phyloP scores from a whole-genome alignment of 192 early-diverging fungal genomes.

The Phycomyces blakesleeanus region DNA sequence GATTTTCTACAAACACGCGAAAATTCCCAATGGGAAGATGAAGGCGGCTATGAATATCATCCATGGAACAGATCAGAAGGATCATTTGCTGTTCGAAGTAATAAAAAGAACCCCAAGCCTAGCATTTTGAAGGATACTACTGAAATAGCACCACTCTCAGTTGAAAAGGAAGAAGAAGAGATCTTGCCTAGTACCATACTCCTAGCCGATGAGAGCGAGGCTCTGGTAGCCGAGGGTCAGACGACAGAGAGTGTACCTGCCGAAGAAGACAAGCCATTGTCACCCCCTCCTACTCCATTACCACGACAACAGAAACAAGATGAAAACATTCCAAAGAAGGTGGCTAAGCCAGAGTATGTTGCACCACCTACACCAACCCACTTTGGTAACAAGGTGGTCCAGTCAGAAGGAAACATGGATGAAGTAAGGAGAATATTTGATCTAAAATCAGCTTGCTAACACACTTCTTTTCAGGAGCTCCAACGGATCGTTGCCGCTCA shows the following conservation, averaged over 20 bases:
- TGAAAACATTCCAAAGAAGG: background rate
- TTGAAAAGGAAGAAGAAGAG: background rate
- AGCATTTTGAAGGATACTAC: background rate
- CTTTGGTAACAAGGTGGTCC: background rate
- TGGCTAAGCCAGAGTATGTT: slow-evolving; percentile 10
- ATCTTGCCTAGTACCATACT: background rate
- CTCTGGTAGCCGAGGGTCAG: background rate
- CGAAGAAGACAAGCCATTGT: slow-evolving; percentile 12
- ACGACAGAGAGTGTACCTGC: slow-evolving; percentile 3
- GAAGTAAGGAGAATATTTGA: background rate
- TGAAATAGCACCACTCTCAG: background rate
- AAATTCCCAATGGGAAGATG: slow-evolving; percentile 33
- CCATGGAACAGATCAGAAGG: slow-evolving; percentile 24
- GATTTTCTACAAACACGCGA: slow-evolving; percentile 24
- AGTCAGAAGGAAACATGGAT: slow-evolving; percentile 6
- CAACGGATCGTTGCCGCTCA: slow-evolving; percentile 24
- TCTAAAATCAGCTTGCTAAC: background rate
- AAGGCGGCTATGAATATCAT: slow-evolving; percentile 26
- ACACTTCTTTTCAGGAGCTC: slow-evolving; percentile 15
- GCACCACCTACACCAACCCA: background rate
- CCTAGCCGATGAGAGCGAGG: background rate
- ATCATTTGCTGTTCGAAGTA: slow-evolving; percentile 16
- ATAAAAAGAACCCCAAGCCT: background rate
- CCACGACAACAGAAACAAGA: slow-evolving; percentile 7
- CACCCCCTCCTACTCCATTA: slow-evolving; percentile 16